Percentiles rank a stretch among this genome's conserved stretches.
phyloP scores from a whole-genome alignment of 768 basidiomycete genomes.

The Candolleomyces eurysporus region DNA sequence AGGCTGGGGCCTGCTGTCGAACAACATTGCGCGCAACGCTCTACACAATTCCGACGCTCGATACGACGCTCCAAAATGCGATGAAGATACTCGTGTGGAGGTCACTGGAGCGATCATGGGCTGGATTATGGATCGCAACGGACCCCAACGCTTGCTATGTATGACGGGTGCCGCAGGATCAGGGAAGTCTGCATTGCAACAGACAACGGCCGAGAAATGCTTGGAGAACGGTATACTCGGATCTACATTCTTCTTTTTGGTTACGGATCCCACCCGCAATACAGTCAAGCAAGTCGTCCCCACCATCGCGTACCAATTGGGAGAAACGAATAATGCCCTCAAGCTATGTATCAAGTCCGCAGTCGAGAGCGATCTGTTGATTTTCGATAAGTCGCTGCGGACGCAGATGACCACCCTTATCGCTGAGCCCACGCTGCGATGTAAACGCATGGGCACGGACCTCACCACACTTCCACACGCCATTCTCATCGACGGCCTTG shows the following conservation, averaged over 20 bases:
- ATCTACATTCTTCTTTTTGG: conserved; percentile 2
- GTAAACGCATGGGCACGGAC: too few relatives aligned
- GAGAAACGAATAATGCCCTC: background rate
- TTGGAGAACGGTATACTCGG: background rate
- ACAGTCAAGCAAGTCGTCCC: background rate
- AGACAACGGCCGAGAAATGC: background rate
- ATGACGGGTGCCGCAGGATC: conserved; percentile 4
- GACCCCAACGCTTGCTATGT: background rate
- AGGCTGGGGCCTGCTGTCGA: too few relatives aligned
- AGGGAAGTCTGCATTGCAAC: background rate
- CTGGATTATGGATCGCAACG: background rate
- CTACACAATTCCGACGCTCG: too few relatives aligned
- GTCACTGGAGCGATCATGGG: background rate
- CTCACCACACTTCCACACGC: background rate
- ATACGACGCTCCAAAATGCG: too few relatives aligned
- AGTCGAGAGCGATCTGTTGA: background rate
- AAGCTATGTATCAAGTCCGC: background rate
- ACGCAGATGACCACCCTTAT: background rate
- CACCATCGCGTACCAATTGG: conserved; percentile 5
- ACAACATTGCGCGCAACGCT: too few relatives aligned
- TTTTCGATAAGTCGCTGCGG: background rate
- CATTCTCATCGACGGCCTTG: conserved; percentile 7
- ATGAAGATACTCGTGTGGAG: too few relatives aligned
- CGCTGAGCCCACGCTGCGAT: background rate
- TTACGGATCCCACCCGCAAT: background rate